Conservation (phyloP, 225 moss, liverwort and hornwort species). For the Takakia lepidozioides region DNA sequence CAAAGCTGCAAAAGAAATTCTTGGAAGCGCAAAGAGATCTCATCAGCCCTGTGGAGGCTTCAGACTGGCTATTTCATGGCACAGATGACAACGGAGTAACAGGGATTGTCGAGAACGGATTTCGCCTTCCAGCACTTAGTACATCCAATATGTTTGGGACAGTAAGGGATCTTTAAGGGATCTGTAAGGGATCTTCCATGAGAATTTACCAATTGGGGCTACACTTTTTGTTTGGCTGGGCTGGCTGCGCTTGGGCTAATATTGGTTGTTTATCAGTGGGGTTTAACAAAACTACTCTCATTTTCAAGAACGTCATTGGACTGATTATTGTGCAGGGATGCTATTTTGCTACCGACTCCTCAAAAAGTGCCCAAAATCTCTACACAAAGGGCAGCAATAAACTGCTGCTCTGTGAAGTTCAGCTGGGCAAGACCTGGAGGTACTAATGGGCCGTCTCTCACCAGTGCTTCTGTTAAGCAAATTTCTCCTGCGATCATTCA, state of each 20-base stretch:
- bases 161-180: no score
- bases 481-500: no score
- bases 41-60: conserved; percentile 12
- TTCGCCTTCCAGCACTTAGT: no score
- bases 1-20: conserved; percentile 10
- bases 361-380: conserved; percentile 11
- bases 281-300: no score
- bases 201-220: no score
- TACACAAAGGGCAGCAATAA: conserved; percentile 6
- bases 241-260: no score
- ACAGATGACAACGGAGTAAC: conserved; percentile 10
- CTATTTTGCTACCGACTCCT: conserved; percentile 21
- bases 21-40: conserved; percentile 22
- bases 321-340: conserved; percentile 25
- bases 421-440: conserved; percentile 34
- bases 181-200: no score
- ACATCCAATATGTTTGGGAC: no score
- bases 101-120: conserved; percentile 16
- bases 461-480: no score
- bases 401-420: conserved; percentile 33
- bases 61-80: conserved; percentile 36
- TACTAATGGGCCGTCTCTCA: conserved; percentile 4
- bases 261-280: no score
- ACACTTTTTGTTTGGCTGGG: no score
- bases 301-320: no score